Conservation (phyloP, 1,139 yeast genomes). For the Taphrina sp. region DNA sequence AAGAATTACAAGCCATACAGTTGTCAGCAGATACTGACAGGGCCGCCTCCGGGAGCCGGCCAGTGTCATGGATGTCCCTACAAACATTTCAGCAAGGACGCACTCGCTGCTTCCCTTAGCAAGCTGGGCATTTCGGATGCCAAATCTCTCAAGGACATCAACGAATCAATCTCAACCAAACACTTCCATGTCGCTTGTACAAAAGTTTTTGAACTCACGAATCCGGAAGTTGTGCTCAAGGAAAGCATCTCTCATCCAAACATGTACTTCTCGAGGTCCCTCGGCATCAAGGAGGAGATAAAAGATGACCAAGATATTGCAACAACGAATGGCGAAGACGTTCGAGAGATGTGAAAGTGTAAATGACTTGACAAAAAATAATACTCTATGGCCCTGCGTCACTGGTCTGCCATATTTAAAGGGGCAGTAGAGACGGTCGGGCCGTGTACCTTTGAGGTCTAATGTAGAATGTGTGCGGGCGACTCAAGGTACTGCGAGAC, state of each 20-base stretch:
- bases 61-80: conserved; percentile 94
- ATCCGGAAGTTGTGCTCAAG: conserved; percentile 46
- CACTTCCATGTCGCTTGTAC: conserved; percentile 82
- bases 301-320: neutral
- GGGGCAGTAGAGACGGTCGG: no score
- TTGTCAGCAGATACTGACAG: conserved; percentile 66
- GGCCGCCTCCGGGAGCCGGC: conserved; percentile 68
- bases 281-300: conserved; percentile 1
- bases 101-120: conserved; percentile 55
- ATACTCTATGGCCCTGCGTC: no score
- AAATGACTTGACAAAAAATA: neutral
- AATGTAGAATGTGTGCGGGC: conserved; percentile 20
- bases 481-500: conserved; percentile 26
- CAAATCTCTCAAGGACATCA: conserved; percentile 55
- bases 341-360: neutral
- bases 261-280: conserved; percentile 61
- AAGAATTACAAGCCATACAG: conserved; percentile 83
- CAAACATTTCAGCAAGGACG: conserved; percentile 66
- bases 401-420: no score
- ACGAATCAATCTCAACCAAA: conserved; percentile 65
- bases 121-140: conserved; percentile 70
- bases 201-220: conserved; percentile 79
- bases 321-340: neutral
- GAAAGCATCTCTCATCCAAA: conserved; percentile 79
- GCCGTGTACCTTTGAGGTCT: no score